These are phyloP conservation scores for Fraxinus quadrangulata DNA, from an alignment of 257 asterid species.

Conservation along the genomic window DNA sequence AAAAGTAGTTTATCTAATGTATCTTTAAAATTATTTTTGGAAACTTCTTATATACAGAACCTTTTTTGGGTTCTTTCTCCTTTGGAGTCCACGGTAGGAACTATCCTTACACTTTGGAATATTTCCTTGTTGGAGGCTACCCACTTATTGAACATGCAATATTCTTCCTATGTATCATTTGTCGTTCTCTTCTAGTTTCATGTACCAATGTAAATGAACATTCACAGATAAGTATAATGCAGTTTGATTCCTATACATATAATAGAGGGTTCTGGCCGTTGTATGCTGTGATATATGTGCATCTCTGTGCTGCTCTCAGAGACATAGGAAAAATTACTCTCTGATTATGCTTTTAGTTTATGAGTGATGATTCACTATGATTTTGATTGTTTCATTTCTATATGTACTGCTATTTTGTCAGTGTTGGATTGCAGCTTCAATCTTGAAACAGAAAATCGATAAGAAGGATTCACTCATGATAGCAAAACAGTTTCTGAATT, in stretches of 20 bases:
- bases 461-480: slow-evolving; percentile 29
- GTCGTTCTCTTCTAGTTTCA: not conserved
- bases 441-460: slow-evolving; percentile 37
- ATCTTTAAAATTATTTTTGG: not conserved
- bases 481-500: slow-evolving; percentile 35
- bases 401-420: slow-evolving; percentile 18
- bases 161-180: not conserved
- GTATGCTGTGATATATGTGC: not conserved
- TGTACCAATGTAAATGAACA: not conserved
- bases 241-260: not conserved
- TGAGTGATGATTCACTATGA: not conserved
- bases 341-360: not conserved
- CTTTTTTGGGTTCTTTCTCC: slow-evolving; percentile 1
- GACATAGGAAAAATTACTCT: not conserved
- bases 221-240: not conserved
- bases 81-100: not conserved
- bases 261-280: not conserved
- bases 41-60: not conserved
- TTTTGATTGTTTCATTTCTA: not conserved
- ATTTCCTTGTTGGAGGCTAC: not conserved
- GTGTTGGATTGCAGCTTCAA: slow-evolving; percentile 53
- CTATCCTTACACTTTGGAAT: not conserved
- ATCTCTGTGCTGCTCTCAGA: not conserved
- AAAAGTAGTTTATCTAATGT: not conserved
- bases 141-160: not conserved